phyloP scores from a whole-genome alignment of 129 eudicot species.

The Calendula officinalis region DNA sequence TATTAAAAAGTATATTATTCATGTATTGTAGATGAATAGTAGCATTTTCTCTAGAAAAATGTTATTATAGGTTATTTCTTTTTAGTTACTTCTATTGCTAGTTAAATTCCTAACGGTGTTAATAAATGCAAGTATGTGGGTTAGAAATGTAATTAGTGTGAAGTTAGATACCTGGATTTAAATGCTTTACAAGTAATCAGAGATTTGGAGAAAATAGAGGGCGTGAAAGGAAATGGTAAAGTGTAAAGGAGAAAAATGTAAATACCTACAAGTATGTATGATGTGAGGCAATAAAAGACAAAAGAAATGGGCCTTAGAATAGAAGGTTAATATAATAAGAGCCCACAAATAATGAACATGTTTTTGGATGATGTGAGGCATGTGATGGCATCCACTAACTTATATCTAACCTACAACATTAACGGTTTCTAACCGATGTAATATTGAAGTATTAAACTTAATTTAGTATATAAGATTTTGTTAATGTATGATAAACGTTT shows the following conservation, averaged over 20 bases:
- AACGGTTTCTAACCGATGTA: neutral
- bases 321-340: slow-evolving; percentile 19
- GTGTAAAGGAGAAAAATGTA: neutral
- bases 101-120: too few species aligned
- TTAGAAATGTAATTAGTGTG: neutral
- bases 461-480: too few species aligned
- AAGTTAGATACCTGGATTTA: neutral
- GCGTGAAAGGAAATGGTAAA: neutral
- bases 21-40: too few species aligned
- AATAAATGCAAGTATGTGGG: neutral
- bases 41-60: too few species aligned
- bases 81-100: too few species aligned
- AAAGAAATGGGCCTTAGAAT: slow-evolving; percentile 15
- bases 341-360: slow-evolving; percentile 30
- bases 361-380: slow-evolving; percentile 22
- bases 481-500: too few species aligned
- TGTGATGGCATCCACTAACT: slow-evolving; percentile 27
- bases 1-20: too few species aligned
- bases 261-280: neutral
- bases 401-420: slow-evolving; percentile 10
- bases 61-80: too few species aligned
- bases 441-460: neutral
- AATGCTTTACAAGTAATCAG: neutral
- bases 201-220: neutral
- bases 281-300: slow-evolving; percentile 20